Conservation (phyloP, 2,329 filamentous ascomycete genomes). For the Capronia americana region DNA sequence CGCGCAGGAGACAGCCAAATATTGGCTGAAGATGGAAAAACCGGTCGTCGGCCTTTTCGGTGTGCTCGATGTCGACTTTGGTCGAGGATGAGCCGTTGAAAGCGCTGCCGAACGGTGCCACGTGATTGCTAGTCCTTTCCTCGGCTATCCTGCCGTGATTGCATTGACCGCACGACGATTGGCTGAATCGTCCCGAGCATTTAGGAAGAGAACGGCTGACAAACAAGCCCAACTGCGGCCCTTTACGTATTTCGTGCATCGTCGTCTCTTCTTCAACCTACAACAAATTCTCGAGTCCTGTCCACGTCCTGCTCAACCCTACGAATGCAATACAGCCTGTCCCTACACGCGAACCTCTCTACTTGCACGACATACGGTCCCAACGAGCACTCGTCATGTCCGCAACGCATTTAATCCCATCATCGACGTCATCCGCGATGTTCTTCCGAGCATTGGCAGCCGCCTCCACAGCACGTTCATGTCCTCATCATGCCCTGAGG, state of each 20-base stretch:
- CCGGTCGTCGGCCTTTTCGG: background rate
- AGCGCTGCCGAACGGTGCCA: background rate
- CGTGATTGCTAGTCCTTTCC: background rate
- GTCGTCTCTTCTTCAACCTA: background rate
- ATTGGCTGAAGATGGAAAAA: background rate
- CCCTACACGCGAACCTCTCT: background rate
- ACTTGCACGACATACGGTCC: background rate
- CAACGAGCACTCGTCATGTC: slow-evolving; percentile 46
- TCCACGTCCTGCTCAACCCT: background rate
- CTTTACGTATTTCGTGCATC: background rate
- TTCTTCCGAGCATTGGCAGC: slow-evolving; percentile 49
- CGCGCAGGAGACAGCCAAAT: background rate
- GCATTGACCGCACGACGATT: slow-evolving; percentile 8
- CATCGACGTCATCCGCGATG: slow-evolving; percentile 57
- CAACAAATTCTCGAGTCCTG: background rate
- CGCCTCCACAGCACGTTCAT: slow-evolving; percentile 48
- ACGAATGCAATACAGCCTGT: background rate
- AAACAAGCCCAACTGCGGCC: background rate
- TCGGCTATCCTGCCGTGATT: slow-evolving; percentile 6
- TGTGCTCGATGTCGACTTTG: background rate
- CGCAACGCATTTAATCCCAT: slow-evolving; percentile 46
- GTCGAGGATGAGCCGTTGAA: background rate
- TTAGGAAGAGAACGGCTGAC: slow-evolving; percentile 9
- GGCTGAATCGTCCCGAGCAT: slow-evolving; percentile 4
- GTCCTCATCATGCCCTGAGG: slow-evolving; percentile 49